Percentiles rank a stretch among this genome's conserved stretches.
These are phyloP conservation scores for Gracilaria gracilis DNA, from an alignment of 23 red algal genomes.

Conservation along the genomic window DNA sequence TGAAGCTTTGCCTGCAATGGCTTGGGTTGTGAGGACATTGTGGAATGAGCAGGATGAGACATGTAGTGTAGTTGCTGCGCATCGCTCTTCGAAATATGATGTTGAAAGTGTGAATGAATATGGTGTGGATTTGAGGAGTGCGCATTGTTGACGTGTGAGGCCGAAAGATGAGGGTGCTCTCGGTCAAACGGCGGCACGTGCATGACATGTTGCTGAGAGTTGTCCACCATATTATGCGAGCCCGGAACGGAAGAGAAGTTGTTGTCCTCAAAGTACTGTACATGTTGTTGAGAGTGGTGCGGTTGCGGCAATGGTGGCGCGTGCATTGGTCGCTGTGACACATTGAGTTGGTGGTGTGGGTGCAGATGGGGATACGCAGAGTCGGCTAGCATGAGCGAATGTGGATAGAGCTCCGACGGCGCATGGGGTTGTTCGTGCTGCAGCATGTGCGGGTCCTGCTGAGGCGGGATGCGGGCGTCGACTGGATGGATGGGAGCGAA, in stretches of 20 bases:
- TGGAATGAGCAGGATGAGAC: not conserved
- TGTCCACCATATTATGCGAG: not conserved
- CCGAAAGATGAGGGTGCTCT: not conserved
- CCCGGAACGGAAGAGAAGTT: not conserved
- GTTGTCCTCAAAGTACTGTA: slow-evolving; percentile 13
- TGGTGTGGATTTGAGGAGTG: not conserved
- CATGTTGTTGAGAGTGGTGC: not conserved
- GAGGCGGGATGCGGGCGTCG: not conserved
- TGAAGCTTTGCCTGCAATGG: not conserved
- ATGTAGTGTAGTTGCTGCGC: not conserved
- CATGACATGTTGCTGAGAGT: slow-evolving; percentile 3
- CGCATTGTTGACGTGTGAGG: not conserved
- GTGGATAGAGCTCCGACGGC: not conserved
- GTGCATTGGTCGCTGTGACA: not conserved
- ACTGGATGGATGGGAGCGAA: not conserved
- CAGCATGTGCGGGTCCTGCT: not conserved
- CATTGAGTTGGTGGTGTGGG: not conserved
- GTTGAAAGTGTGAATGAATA: not conserved
- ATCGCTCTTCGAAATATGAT: not conserved
- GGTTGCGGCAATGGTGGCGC: not conserved
- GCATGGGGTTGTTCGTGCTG: not conserved
- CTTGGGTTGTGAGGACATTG: slow-evolving; percentile 4
- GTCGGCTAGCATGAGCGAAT: slow-evolving; percentile 3
- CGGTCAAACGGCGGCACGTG: not conserved
- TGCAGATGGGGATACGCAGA: not conserved